Conservation (phyloP, 1,284 basidiomycete genomes). For the Tetrapyrgos nigripes region DNA sequence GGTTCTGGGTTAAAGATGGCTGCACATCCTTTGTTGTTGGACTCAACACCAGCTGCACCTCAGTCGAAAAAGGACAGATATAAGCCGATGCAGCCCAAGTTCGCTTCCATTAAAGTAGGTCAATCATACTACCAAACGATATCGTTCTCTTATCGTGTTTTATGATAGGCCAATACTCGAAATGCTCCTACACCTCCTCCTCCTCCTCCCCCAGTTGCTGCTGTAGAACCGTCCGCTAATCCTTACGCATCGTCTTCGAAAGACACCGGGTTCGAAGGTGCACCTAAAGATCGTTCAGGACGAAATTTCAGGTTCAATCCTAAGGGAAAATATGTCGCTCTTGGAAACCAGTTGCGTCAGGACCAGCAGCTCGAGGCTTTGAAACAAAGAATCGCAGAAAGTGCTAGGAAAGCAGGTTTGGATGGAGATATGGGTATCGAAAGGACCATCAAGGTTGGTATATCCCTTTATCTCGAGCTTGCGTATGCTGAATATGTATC, state of each 20-base stretch:
- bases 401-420: slow-evolving; percentile 90
- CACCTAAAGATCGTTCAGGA: slow-evolving; percentile 72
- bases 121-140: slow-evolving; percentile 1
- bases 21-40: slow-evolving; percentile 86
- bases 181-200: slow-evolving; percentile 72
- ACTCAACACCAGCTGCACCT: slow-evolving; percentile 60
- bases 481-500: not conserved
- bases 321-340: slow-evolving; percentile 89
- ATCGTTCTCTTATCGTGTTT: not conserved
- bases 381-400: slow-evolving; percentile 92
- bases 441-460: slow-evolving; percentile 79
- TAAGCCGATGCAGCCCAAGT: slow-evolving; percentile 97
- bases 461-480: slow-evolving; percentile 4
- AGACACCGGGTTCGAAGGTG: slow-evolving; percentile 72
- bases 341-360: slow-evolving; percentile 86
- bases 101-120: slow-evolving; percentile 86
- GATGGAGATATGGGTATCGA: slow-evolving; percentile 95
- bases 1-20: slow-evolving; percentile 89
- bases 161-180: slow-evolving; percentile 69
- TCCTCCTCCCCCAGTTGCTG: slow-evolving; percentile 57
- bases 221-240: slow-evolving; percentile 59
- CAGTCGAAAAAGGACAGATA: slow-evolving; percentile 89
- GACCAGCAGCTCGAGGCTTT: slow-evolving; percentile 89
- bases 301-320: slow-evolving; percentile 85
- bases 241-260: slow-evolving; percentile 71